Base-by-base conservation (phyloP, 2,329 filamentous ascomycete genomes). In the Colletotrichum echinochloae region DNA sequence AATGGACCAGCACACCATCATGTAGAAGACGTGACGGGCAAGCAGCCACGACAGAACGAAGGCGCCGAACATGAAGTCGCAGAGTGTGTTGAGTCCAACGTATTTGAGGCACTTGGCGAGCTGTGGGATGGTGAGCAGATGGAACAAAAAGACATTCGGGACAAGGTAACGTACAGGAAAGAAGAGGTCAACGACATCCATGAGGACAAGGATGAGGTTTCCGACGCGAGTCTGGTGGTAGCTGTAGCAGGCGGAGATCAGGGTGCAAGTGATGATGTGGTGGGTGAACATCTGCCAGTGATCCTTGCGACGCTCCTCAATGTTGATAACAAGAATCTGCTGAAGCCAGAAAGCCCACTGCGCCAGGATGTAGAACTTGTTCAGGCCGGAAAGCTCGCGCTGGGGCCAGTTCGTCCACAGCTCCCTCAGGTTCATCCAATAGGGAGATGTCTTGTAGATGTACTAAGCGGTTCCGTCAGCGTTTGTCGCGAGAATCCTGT, bases 261-360 rank as follows among this genome's bases (percentile, higher is more conserved):
- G 89, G 6, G 86, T 84, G 77, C 91, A 93, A 26, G 96, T 99
- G 79, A 98, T 90, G 78, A 98, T 89, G 83, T 99, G 96, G 81
- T 98, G 96, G 23, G 90, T 91, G 75, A 98, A 90, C 96, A 98
- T 98, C 81, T 98, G 95, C 84, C 90, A 92, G 81, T 98, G 92
- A 77, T 99, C 96, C 83, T 98, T 98, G 77, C 96, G 89, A 74
- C 92, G 90, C 82, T 97, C 93, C 82, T 99, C 96, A 71, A 98
- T 94, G 81, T 98, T 92, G 79, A 98, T 94, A 68, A 98, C 94
- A 39, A 98, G 85, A 74, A 98, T 92, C 82, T 97, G 95, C 83
- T 98, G 95, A 57, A 98, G 81, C 92, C 94, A 98, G 81, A 98
- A 98, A 30, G 92, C 91, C 82, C 95, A 92, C 80, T 98, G 95